phyloP scores from a whole-genome alignment of 371 early-diverging fungal genomes.

The Chytridium lagenaria region DNA sequence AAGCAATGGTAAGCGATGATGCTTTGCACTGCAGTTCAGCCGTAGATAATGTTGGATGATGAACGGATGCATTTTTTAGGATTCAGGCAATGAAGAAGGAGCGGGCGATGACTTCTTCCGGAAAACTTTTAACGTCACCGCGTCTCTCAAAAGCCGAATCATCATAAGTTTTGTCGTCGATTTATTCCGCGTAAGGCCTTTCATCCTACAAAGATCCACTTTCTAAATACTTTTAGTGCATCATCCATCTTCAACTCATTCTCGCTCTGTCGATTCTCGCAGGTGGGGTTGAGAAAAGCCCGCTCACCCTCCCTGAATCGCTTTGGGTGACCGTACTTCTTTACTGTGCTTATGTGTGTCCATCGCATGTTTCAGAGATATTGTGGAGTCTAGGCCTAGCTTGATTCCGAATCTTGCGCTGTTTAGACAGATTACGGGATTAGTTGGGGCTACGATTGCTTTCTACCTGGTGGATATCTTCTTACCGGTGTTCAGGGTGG shows the following conservation, averaged over 20 bases:
- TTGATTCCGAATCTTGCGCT: neutral
- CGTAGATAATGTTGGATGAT: no score
- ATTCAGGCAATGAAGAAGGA: conserved; percentile 6
- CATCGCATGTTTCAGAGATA: conserved; percentile 1
- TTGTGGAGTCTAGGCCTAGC: conserved; percentile 12
- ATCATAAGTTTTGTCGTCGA: neutral
- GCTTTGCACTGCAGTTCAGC: neutral
- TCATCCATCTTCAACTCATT: conserved; percentile 21
- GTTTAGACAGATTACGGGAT: neutral
- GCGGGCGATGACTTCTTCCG: neutral
- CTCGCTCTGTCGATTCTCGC: conserved; percentile 17
- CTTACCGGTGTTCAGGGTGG: neutral
- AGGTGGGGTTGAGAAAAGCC: neutral
- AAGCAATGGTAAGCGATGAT: conserved; percentile 3
- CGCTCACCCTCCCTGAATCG: conserved; percentile 11
- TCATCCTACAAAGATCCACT: neutral
- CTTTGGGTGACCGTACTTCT: conserved; percentile 13
- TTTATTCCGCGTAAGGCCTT: neutral
- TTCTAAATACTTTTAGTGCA: neutral
- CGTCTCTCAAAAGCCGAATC: neutral
- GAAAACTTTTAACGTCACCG: neutral
- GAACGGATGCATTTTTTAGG: neutral
- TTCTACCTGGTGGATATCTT: neutral
- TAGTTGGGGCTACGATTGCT: neutral
- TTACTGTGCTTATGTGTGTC: conserved; percentile 17